These are phyloP conservation scores for Bertia moriformis DNA, from an alignment of 2,329 filamentous ascomycete genomes.

Conservation along the genomic window DNA sequence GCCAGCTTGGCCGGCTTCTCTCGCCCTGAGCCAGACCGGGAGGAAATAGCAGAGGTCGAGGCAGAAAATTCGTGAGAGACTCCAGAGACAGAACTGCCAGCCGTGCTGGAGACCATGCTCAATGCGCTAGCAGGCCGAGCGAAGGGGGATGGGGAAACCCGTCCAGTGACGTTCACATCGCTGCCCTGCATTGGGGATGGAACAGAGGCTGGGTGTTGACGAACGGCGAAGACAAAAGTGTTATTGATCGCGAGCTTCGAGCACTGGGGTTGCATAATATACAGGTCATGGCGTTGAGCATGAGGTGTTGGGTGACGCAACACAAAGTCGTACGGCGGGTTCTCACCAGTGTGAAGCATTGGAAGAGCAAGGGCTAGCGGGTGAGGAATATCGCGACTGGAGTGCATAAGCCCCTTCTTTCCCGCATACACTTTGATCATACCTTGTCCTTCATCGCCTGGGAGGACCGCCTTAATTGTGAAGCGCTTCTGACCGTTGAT, in stretches of 20 bases:
- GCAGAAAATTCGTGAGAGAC: not conserved
- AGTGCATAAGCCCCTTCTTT: slow-evolving; percentile 90
- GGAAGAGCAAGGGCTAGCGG: slow-evolving; percentile 80
- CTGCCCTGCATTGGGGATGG: slow-evolving; percentile 14
- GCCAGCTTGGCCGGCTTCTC: slow-evolving; percentile 1
- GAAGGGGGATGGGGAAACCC: slow-evolving; percentile 32
- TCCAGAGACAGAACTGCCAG: slow-evolving; percentile 15
- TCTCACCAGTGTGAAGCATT: slow-evolving; percentile 77
- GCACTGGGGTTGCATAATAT: slow-evolving; percentile 92
- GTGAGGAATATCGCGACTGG: slow-evolving; percentile 89
- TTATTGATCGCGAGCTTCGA: slow-evolving; percentile 79
- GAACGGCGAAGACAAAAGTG: slow-evolving; percentile 91
- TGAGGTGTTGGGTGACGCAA: slow-evolving; percentile 89
- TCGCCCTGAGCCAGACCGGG: not conserved
- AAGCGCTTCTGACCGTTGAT: slow-evolving; percentile 74
- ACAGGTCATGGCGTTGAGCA: slow-evolving; percentile 92
- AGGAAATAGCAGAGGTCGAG: not conserved
- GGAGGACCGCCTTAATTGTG: slow-evolving; percentile 80
- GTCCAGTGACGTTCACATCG: slow-evolving; percentile 27
- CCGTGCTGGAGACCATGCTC: slow-evolving; percentile 40
- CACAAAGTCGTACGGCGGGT: slow-evolving; percentile 87
- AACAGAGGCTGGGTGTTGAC: slow-evolving; percentile 66
- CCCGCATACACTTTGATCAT: slow-evolving; percentile 85
- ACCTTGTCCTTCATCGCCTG: slow-evolving; percentile 80
- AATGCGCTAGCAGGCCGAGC: slow-evolving; percentile 40